Evolutionary conservation across 345 rosid species (phyloP), one percentile per base, ranked within the genome.

Genomic region (Citrus medica): DNA sequence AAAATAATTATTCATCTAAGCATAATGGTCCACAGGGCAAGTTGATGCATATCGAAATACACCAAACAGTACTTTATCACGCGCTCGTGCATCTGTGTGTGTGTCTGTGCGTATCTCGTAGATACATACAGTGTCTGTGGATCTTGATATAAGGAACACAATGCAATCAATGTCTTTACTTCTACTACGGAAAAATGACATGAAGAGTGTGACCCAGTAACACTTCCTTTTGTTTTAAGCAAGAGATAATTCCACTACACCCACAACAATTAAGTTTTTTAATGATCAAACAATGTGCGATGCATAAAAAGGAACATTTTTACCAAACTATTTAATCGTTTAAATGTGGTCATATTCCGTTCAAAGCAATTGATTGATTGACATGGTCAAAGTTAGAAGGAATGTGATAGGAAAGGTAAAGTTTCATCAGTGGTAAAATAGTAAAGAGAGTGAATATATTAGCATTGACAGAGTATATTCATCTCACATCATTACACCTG

Each of bases 1-100:
- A 69, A 81, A 59, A 65, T 62, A 67, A 28, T 24, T 12, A 67
- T 30, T 38, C 17, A 69, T 51, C 74, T 25, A 77, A 46, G 21
- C 40, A 12, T 25, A 76, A 67, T 75, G 82, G 79, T 79, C 80
- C 79, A 53, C n/a, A 59, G 60, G 58, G 70, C 70, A 58, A 77
- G 46, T 75, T 74, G 69, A 78, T 67, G 55, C 67, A 71, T 72
- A 59, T 64, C 59, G 46, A 65, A 69, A 19, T 21, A 56, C 27
- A 60, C 13, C 42, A 40, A 63, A 35, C 40, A 32, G 7, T 64
- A 75, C 42, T 38, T 66, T 24, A 56, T 55, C 73, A 76, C 63
- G 6, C 24, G 8, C 71, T 51, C 0, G 40, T 22, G 16, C 1
- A 17, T 10, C 42, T 22, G 27, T 4, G 53, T 27, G 28, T 64